Percentiles rank a stretch among this genome's conserved stretches.
Conservation (phyloP, 2,329 filamentous ascomycete species). For the Calycina herbarum region DNA sequence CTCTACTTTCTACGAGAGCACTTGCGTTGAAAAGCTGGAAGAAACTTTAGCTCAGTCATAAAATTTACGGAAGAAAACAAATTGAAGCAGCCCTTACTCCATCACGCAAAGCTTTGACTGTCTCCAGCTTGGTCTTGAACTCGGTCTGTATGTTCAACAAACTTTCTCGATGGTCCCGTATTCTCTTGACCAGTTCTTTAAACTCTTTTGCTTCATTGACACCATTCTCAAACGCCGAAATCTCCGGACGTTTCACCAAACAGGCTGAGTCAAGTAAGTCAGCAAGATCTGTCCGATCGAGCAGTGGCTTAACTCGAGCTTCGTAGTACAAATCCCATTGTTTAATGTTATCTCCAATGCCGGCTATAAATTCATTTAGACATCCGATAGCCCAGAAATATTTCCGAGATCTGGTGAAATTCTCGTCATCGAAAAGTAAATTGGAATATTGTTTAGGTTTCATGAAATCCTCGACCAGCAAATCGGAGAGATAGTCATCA, state of each 20-base stretch:
- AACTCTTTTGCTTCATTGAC: not conserved
- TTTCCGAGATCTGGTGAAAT: constrained; percentile 10
- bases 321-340: not conserved
- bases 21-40: constrained; percentile 33
- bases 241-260: not conserved
- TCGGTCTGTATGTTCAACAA: not conserved
- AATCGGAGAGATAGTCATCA: not conserved
- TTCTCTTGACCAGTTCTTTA: not conserved
- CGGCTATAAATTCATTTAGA: constrained; percentile 2
- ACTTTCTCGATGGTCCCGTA: not conserved
- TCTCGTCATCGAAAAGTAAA: constrained; percentile 10
- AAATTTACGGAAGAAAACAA: not conserved
- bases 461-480: not conserved
- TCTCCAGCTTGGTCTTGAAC: not conserved
- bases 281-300: not conserved
- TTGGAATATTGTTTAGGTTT: constrained; percentile 3
- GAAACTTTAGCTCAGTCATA: not conserved
- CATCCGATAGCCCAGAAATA: constrained; percentile 17
- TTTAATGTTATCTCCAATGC: constrained; percentile 5
- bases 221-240: not conserved
- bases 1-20: constrained; percentile 34
- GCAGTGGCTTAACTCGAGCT: not conserved
- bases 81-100: not conserved
- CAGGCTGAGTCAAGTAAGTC: not conserved
- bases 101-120: not conserved